Evolutionary conservation across 1,284 basidiomycete species (phyloP), one percentile per base, ranked within the genome.

Genomic region (Volvariella surrecta): DNA sequence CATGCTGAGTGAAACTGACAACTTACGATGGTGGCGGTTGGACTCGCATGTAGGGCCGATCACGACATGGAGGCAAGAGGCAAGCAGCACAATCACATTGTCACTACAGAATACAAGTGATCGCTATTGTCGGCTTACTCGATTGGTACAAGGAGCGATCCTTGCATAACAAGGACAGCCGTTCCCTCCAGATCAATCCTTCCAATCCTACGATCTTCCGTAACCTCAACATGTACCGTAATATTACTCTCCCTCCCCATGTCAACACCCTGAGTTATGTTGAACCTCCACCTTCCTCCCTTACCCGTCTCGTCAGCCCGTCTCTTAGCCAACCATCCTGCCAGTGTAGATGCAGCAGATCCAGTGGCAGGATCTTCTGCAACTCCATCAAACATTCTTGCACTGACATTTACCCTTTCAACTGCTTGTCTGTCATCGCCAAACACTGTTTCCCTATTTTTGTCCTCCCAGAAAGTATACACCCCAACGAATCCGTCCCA

Each of bases 321-420:
- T 41, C 54, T 54, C 44, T 50, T 52, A 4, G 54, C 65, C 32
- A 71, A 54, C 54, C 59, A 69, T 17, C 65, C 67, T 4, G 53
- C 61, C 13, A 71, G 55, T 18, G 68, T 63, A 24, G 63, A 64
- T 13, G 68, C 68, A 6, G 68, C 69, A 0, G 67, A 68, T 1
- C 69, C 68, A n/a, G 68, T 71, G 3, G 67, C 69, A 1, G 68
- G 66, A 46, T 71, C 68, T 46, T 71, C 68, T 13, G 63, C 32
- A 10, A 52, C 42, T 3, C 58, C 65, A 37, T 58, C 54, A 38
- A 71, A 64, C 65, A 71, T 66, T 32, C 69, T 58, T 4, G 66
- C 61, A 40, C 63, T 55, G 2, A 70, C 31, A 10, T 24, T 21
- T 9, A 45, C 46, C 1, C 57, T 43, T 1, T 61, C 62, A 46